These are phyloP conservation scores for Aspergillus proliferans DNA, from an alignment of 2,329 filamentous ascomycete species.

Conservation along the genomic window DNA sequence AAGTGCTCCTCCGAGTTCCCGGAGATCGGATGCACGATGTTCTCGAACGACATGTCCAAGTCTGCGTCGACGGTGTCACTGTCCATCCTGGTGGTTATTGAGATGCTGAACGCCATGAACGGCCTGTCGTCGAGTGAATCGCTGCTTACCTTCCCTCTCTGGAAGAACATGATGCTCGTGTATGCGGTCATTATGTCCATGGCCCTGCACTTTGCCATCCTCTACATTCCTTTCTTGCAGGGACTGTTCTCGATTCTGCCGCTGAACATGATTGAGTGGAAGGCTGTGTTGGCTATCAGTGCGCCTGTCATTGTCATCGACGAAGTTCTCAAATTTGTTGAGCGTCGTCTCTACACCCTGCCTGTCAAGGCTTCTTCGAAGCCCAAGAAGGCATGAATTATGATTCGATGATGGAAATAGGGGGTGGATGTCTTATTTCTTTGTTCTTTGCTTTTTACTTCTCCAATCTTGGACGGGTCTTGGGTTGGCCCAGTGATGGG, in stretches of 20 bases:
- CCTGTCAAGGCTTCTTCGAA: conserved; percentile 19
- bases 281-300: conserved; percentile 82
- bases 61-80: conserved; percentile 89
- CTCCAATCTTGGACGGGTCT: no score
- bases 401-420: no score
- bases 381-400: conserved; percentile 28
- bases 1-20: conserved; percentile 79
- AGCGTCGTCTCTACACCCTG: conserved; percentile 57
- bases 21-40: conserved; percentile 88
- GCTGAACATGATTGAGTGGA: conserved; percentile 80
- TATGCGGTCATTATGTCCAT: conserved; percentile 91
- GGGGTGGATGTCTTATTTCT: no score
- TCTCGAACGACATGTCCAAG: conserved; percentile 76
- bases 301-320: conserved; percentile 85
- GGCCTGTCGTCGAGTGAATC: conserved; percentile 93
- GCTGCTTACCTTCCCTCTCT: conserved; percentile 85
- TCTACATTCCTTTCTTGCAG: conserved; percentile 88
- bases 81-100: conserved; percentile 87
- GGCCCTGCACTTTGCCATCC: conserved; percentile 85
- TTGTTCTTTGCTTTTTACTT: no score
- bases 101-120: conserved; percentile 99
- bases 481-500: no score
- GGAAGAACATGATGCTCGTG: conserved; percentile 97
- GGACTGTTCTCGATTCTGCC: conserved; percentile 84
- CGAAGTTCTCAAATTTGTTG: conserved; percentile 71